A percentile compares a stretch with the other conserved stretches of the same genome.
Evolutionary conservation across 164 flowering plant species (phyloP).

Genomic region (Saururus chinensis): DNA sequence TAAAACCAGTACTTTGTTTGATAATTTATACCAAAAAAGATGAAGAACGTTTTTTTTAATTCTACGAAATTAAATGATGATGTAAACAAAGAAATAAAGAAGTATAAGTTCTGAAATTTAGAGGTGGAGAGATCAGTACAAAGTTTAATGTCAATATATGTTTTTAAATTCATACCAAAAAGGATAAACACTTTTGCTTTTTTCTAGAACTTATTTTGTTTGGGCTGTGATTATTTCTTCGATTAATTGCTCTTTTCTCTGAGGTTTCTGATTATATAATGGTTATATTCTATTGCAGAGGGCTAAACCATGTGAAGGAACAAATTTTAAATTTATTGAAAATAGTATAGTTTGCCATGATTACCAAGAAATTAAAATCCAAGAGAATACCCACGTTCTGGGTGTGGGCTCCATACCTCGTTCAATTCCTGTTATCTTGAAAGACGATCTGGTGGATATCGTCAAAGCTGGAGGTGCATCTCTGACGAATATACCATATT

Average conservation of each 20-base stretch:
- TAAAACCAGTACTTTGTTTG: too few relatives aligned
- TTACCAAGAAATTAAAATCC: constrained; percentile 97
- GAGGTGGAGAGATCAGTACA: too few relatives aligned
- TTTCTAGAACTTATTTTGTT: too few relatives aligned
- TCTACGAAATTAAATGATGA: too few relatives aligned
- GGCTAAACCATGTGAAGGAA: constrained; percentile 53
- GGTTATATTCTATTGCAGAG: constrained; percentile 26
- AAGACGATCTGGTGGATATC: constrained; percentile 91
- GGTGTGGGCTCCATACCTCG: constrained; percentile 98
- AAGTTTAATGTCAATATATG: not conserved
- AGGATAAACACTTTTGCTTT: too few relatives aligned
- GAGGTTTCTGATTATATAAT: not conserved
- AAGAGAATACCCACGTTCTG: constrained; percentile 82
- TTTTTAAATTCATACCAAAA: too few relatives aligned
- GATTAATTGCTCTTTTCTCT: not conserved
- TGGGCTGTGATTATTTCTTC: not conserved
- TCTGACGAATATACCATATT: not conserved
- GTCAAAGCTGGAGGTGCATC: constrained; percentile 95
- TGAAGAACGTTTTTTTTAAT: too few relatives aligned
- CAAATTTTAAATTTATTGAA: constrained; percentile 54
- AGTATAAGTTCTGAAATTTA: too few relatives aligned
- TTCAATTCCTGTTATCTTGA: constrained; percentile 69
- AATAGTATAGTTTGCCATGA: constrained; percentile 61
- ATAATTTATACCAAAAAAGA: too few relatives aligned
- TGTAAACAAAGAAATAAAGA: too few relatives aligned